phyloP scores from a whole-genome alignment of 495 filamentous ascomycete genomes.

The Aspergillus avenaceus region DNA sequence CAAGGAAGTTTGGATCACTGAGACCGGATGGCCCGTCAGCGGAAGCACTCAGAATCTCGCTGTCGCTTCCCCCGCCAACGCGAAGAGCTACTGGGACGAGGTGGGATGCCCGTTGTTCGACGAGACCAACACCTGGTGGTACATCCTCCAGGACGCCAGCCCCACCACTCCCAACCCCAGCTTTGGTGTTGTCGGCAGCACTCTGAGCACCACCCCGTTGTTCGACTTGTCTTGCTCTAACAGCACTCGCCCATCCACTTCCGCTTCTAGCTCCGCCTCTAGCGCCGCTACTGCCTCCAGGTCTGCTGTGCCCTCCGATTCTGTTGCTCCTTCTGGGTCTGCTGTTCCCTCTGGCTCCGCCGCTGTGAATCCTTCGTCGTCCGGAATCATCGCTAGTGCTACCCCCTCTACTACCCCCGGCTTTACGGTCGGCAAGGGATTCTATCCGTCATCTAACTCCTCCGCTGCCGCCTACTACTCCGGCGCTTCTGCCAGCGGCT shows the following conservation, averaged over 20 bases:
- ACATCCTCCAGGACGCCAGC: slow-evolving; percentile 64
- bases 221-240: slow-evolving; percentile 60
- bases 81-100: slow-evolving; percentile 73
- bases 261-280: slow-evolving; percentile 18
- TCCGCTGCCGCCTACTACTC: background rate
- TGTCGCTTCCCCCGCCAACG: slow-evolving; percentile 61
- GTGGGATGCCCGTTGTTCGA: slow-evolving; percentile 72
- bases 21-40: slow-evolving; percentile 82
- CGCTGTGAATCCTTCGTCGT: background rate
- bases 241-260: slow-evolving; percentile 16
- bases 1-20: slow-evolving; percentile 83
- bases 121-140: slow-evolving; percentile 68
- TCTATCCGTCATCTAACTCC: no score
- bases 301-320: background rate
- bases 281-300: slow-evolving; percentile 1
- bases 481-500: slow-evolving; percentile 2
- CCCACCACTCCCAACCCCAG: slow-evolving; percentile 54
- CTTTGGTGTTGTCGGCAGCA: slow-evolving; percentile 60
- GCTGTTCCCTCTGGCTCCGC: no score
- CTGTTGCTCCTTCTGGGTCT: no score
- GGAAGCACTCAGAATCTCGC: slow-evolving; percentile 59
- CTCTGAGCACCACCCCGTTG: slow-evolving; percentile 53
- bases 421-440: background rate
- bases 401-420: slow-evolving; percentile 1
- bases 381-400: no score